Evolutionary conservation across 345 rosid genomes (phyloP).

Genomic region (Lagerstroemia speciosa): DNA sequence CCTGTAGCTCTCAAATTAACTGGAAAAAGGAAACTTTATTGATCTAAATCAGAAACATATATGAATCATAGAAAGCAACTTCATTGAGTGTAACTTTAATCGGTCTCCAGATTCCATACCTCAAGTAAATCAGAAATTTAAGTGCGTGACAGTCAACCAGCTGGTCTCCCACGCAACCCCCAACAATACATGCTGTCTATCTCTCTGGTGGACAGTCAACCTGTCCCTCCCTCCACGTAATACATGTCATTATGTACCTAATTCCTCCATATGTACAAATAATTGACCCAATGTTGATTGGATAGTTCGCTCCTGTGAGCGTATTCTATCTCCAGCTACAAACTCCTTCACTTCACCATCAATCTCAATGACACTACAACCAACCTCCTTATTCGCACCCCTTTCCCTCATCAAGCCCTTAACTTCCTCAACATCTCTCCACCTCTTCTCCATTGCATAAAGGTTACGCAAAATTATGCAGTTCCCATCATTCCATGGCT

Average conservation of each 20-base stretch:
- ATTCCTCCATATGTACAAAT: conserved; percentile 34
- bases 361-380: conserved; percentile 62
- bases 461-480: conserved; percentile 55
- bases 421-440: conserved; percentile 50
- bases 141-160: no score
- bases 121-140: no score
- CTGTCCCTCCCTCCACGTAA: not conserved
- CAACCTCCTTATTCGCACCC: conserved; percentile 54
- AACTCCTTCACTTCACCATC: conserved; percentile 46
- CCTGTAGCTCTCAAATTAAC: no score
- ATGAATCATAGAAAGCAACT: no score
- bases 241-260: not conserved
- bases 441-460: conserved; percentile 51
- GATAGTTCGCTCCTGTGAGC: conserved; percentile 27
- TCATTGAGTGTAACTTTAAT: no score
- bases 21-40: no score
- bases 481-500: conserved; percentile 55
- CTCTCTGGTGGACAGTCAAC: no score
- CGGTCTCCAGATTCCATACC: no score
- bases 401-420: conserved; percentile 51
- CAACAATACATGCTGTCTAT: no score
- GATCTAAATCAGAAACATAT: no score
- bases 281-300: conserved; percentile 28
- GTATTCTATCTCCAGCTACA: conserved; percentile 47
- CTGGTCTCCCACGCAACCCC: no score